Base-by-base conservation (phyloP, 2,329 filamentous ascomycete species). In the Sclerotinia glacialis region DNA sequence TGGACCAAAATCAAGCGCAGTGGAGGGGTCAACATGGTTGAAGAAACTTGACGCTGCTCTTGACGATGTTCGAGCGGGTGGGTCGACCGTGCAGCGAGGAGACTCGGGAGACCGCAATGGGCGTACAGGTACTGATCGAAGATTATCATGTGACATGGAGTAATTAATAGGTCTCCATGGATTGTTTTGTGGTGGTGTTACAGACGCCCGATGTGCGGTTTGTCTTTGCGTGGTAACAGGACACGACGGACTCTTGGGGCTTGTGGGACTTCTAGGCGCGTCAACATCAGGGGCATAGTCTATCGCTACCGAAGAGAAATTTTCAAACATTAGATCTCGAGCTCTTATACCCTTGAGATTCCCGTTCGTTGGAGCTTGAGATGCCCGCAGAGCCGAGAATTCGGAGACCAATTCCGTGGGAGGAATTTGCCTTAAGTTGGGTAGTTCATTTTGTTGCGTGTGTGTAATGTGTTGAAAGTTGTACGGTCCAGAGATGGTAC, bases 401-500 rank as follows among this genome's bases (percentile, higher is more conserved):
- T 83, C 82, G 14, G 79, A 78, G 18, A 78, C 78, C 59, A 81
- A 72, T 37, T 82, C 78, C 58, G 76, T 75, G 21, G 78, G 79
- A 70, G 78, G 81, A 3, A 77, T 71, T 37, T 78, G 76, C 52
- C 79, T 77, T 8, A 81, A 68, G 65, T 78, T 78, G 5, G 80
- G 76, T 3, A 82, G 67, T 60, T 82, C 78, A 40, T 86, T 82
- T 56, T 81, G 82, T 16, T 81, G 78, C 16, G 83, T 85, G 73
- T 88, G 86, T 5, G 83, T 82, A 44, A 89, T 80, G 75, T 89
- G 86, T 73, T 88, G 86, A 68, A 89, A 89, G 78, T 89, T 88
- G 76, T 86, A 89, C 3, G 86, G 86, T 0, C 80, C 83, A 0
- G 86, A 89, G 64, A 89, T 89, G 26, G 67, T 52, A 14, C 71